Evolutionary conservation across 2,329 filamentous ascomycete genomes (phyloP).

Genomic region (Cladosporium phlei): DNA sequence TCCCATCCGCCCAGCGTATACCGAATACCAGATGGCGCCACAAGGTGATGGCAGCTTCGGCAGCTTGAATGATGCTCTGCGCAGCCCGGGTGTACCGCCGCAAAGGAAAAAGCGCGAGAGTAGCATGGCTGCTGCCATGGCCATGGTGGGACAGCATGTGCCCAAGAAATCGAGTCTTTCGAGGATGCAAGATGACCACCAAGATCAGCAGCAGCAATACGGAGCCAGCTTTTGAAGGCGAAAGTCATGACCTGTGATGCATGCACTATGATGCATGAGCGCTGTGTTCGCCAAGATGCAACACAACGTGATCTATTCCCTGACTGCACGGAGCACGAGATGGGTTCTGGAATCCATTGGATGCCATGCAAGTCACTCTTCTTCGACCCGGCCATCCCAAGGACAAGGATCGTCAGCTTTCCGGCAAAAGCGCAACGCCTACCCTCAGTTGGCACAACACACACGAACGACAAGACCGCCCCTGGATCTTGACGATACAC

Average conservation of each 20-base stretch:
- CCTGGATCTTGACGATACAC: too few species aligned
- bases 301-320: neutral
- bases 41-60: constrained; percentile 31
- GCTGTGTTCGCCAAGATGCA: neutral
- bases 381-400: too few species aligned
- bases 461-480: too few species aligned
- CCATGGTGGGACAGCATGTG: constrained; percentile 13
- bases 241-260: neutral
- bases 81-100: constrained; percentile 20
- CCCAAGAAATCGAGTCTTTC: constrained; percentile 35
- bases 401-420: too few species aligned
- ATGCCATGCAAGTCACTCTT: too few species aligned
- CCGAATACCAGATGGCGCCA: constrained; percentile 29
- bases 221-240: constrained; percentile 7
- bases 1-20: constrained; percentile 29
- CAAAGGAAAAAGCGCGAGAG: constrained; percentile 29
- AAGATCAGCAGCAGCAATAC: constrained; percentile 3
- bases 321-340: neutral
- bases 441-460: too few species aligned
- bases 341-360: neutral
- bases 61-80: constrained; percentile 32
- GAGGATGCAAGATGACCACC: constrained; percentile 28
- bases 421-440: too few species aligned
- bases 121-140: constrained; percentile 23
- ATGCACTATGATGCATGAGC: too few species aligned